Percentiles rank a stretch among this genome's conserved stretches.
Evolutionary conservation across 768 basidiomycete species (phyloP).

Genomic region (Hygrocybe coccinea): DNA sequence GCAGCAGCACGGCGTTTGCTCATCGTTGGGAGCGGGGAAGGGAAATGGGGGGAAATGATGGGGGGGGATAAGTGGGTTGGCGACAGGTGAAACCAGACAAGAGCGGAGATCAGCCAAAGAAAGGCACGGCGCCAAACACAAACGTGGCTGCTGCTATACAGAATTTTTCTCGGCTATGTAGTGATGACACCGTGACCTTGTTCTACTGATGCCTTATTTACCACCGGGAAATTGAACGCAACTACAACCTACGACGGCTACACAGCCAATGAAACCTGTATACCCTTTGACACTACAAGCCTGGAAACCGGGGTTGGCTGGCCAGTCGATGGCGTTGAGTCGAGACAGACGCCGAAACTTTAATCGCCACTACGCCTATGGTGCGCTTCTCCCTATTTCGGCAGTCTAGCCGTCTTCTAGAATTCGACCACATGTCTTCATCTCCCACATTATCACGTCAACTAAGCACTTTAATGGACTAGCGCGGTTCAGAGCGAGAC

Average conservation of each 20-base stretch:
- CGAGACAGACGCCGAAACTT: not conserved
- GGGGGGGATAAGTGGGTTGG: slow-evolving; percentile 24
- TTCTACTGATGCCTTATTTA: too few species aligned
- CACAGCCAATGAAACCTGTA: not conserved
- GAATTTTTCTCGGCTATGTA: not conserved
- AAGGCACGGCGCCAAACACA: slow-evolving; percentile 2
- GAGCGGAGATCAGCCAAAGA: slow-evolving; percentile 5
- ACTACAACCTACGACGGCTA: not conserved
- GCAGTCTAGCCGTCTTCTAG: not conserved
- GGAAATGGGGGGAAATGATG: slow-evolving; percentile 11
- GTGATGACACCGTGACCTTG: not conserved
- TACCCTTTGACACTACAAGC: not conserved
- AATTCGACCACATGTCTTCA: too few species aligned
- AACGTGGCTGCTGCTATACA: not conserved
- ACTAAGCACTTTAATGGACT: too few species aligned
- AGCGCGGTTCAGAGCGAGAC: too few species aligned
- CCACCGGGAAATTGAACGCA: not conserved
- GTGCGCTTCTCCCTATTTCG: not conserved
- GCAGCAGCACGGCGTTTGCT: slow-evolving; percentile 20
- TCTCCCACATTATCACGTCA: too few species aligned
- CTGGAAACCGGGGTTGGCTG: not conserved
- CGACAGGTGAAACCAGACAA: slow-evolving; percentile 19
- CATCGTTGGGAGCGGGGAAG: slow-evolving; percentile 15
- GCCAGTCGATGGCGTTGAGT: not conserved
- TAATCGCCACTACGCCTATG: slow-evolving; percentile 4